Percentiles rank a stretch among this genome's conserved stretches.
Conservation (phyloP, 441 rosid species). For the Viola pubescens region DNA sequence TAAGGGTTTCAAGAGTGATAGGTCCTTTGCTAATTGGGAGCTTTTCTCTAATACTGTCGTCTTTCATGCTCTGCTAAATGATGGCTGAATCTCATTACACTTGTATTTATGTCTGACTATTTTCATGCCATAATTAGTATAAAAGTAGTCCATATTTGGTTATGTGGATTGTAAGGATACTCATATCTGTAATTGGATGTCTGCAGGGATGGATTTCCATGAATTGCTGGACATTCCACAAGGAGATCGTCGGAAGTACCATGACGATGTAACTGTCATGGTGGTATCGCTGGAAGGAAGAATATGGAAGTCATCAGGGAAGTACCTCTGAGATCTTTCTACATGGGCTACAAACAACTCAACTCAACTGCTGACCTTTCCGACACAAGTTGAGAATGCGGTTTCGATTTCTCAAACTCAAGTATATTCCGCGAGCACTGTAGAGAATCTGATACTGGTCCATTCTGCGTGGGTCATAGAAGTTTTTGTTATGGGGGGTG, state of each 20-base stretch:
- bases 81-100: no score
- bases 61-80: no score
- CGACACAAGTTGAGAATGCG: conserved; percentile 5
- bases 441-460: conserved; percentile 13
- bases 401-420: conserved; percentile 7
- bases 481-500: conserved; percentile 9
- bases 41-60: no score
- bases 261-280: conserved; percentile 92
- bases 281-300: conserved; percentile 92
- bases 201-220: conserved; percentile 79
- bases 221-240: conserved; percentile 89
- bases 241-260: conserved; percentile 93
- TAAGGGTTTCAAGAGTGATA: no score
- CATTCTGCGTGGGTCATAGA: conserved; percentile 22
- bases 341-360: background rate
- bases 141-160: no score
- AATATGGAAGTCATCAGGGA: conserved; percentile 97
- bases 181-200: conserved; percentile 2
- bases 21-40: no score
- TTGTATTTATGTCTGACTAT: no score
- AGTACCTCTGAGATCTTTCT: conserved; percentile 45
- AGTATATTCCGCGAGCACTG: conserved; percentile 14
- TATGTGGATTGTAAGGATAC: background rate
- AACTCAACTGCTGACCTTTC: conserved; percentile 10
- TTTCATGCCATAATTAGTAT: no score